These are phyloP conservation scores for Aspergillus ochraceoroseus DNA, from an alignment of 2,329 filamentous ascomycete species.

Conservation along the genomic window DNA sequence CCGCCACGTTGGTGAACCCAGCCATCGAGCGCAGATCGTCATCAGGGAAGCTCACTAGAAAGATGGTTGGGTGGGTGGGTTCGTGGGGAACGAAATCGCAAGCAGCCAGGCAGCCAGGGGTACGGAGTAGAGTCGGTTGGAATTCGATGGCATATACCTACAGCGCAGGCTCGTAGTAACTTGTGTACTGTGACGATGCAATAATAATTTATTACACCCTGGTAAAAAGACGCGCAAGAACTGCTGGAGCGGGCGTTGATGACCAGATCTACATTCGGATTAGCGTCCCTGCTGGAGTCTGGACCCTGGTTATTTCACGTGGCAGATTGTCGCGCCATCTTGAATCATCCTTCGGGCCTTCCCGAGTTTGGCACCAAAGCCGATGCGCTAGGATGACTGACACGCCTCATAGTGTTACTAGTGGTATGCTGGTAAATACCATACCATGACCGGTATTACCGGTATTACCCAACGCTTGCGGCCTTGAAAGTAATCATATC, in stretches of 20 bases:
- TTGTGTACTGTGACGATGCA: too few relatives aligned
- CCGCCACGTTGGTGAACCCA: conserved; percentile 17
- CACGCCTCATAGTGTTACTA: conserved; percentile 10
- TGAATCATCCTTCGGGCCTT: conserved; percentile 24
- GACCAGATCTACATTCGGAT: conserved; percentile 8
- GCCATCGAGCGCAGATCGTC: conserved; percentile 21
- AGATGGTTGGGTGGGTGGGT: conserved; percentile 9
- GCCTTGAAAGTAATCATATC: too few relatives aligned
- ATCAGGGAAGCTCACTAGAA: conserved; percentile 15
- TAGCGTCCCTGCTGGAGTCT: conserved; percentile 21
- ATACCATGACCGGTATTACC: too few relatives aligned
- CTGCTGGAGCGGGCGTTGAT: conserved; percentile 26
- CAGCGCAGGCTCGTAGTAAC: too few relatives aligned
- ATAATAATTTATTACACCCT: too few relatives aligned
- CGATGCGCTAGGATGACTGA: conserved; percentile 24
- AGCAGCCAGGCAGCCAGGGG: conserved; percentile 21
- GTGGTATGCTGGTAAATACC: conserved; percentile 5
- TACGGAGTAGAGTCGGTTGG: conserved; percentile 1
- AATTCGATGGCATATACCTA: too few relatives aligned
- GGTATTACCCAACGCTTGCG: background rate
- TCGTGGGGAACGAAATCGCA: conserved; percentile 17
- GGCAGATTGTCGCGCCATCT: conserved; percentile 22
- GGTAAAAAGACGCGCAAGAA: conserved; percentile 18
- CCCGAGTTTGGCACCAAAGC: conserved; percentile 30
- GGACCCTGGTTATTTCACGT: conserved; percentile 28